Percentiles rank a stretch among this genome's conserved stretches.
phyloP scores from a whole-genome alignment of 176 grass and related monocot genomes.

The Triticum monococcum region DNA sequence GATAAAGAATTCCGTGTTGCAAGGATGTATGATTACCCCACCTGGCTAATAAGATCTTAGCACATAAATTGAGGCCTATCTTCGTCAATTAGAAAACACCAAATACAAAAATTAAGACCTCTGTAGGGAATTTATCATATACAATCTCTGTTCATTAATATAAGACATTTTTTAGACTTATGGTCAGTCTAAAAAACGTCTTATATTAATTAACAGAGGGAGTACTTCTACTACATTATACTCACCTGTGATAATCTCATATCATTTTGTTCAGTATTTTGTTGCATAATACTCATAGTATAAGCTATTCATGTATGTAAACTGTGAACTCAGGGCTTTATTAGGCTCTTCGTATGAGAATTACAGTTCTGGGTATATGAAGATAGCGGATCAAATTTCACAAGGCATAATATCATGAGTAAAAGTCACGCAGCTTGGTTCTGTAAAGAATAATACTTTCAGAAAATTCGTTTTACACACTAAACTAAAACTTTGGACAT shows the following conservation, averaged over 20 bases:
- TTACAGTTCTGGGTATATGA: too few species aligned
- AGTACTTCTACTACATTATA: slow-evolving; percentile 10
- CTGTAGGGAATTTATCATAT: background rate
- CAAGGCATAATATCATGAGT: background rate
- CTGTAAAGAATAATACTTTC: background rate
- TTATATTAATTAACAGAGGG: too few species aligned
- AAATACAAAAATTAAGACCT: background rate
- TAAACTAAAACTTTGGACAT: slow-evolving; percentile 7
- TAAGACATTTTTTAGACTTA: too few species aligned
- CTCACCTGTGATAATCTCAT: background rate
- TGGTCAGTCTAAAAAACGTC: too few species aligned
- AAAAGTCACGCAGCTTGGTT: background rate
- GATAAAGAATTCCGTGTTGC: slow-evolving; percentile 14
- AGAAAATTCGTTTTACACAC: background rate
- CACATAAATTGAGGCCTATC: slow-evolving; percentile 5
- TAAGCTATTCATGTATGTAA: background rate
- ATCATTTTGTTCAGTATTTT: slow-evolving; percentile 1
- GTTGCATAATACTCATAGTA: background rate
- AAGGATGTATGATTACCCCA: background rate
- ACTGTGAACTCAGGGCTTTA: slow-evolving; percentile 4
- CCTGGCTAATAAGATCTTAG: background rate
- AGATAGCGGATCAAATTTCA: too few species aligned
- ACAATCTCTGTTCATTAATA: too few species aligned
- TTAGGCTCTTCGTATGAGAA: background rate
- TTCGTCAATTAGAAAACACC: background rate